Conservation (phyloP, 192 early-diverging fungal genomes). For the Coemansia pectinata region DNA sequence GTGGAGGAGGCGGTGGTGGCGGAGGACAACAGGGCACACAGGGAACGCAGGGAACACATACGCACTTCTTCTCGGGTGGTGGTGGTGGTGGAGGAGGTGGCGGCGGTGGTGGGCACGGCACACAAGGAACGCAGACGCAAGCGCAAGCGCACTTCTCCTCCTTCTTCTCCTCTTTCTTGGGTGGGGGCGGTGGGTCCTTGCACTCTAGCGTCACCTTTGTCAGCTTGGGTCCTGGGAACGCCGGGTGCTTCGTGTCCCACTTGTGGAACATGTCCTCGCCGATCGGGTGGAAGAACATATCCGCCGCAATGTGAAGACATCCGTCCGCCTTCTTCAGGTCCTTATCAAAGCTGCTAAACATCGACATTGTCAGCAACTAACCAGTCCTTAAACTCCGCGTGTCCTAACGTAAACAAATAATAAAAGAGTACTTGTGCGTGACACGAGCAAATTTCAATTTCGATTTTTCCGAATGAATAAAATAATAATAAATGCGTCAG, state of each 20-base stretch:
- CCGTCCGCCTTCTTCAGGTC: constrained; percentile 54
- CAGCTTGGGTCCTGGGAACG: constrained; percentile 54
- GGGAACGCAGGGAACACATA: not conserved
- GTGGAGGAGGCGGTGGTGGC: constrained; percentile 12
- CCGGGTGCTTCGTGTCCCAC: constrained; percentile 52
- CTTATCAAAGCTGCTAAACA: constrained; percentile 56
- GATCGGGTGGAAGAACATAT: constrained; percentile 57
- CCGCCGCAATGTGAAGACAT: constrained; percentile 54
- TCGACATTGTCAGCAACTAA: constrained; percentile 37
- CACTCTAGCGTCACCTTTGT: constrained; percentile 49
- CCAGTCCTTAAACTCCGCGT: not conserved
- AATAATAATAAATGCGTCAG: not conserved
- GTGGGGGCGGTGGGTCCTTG: constrained; percentile 32
- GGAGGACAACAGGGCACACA: constrained; percentile 3
- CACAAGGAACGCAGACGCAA: not conserved
- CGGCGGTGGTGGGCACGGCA: not conserved
- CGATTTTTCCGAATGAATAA: not conserved
- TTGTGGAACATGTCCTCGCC: constrained; percentile 55
- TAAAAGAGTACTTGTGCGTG: not conserved
- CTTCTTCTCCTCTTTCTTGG: constrained; percentile 23
- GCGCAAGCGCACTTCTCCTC: constrained; percentile 17
- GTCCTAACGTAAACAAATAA: not conserved
- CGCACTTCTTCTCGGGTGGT: constrained; percentile 5
- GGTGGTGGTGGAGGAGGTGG: not conserved
- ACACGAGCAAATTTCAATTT: not conserved